A percentile compares a stretch with the other conserved stretches of the same genome.
phyloP scores from a whole-genome alignment of 805 yeast species.

The Candida peoriensis region DNA sequence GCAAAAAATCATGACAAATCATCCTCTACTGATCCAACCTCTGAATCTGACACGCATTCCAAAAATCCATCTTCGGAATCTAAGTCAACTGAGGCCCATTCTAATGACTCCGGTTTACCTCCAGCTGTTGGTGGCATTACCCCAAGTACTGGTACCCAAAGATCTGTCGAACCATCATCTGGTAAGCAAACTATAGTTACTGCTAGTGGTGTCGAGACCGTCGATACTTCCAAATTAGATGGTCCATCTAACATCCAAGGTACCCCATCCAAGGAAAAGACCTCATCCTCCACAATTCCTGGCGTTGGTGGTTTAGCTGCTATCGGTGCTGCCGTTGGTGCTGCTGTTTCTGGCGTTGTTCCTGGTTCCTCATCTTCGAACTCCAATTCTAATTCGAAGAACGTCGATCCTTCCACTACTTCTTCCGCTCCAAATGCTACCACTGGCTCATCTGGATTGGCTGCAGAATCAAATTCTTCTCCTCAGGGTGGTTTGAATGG shows the following conservation, averaged over 20 bases:
- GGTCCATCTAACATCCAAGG: background rate
- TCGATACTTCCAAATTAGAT: too few relatives aligned
- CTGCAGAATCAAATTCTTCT: conserved; percentile 1
- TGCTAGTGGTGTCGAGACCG: too few relatives aligned
- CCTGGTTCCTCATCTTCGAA: background rate
- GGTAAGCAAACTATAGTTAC: too few relatives aligned
- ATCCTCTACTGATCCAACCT: too few relatives aligned
- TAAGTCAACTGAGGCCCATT: too few relatives aligned
- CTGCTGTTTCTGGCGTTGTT: conserved; percentile 1
- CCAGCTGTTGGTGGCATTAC: too few relatives aligned
- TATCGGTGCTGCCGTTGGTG: conserved; percentile 1
- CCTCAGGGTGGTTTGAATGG: conserved; percentile 10
- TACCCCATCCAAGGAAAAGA: background rate
- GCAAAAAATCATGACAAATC: too few relatives aligned
- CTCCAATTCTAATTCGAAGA: background rate
- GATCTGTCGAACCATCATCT: too few relatives aligned
- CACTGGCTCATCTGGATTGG: background rate
- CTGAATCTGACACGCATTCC: too few relatives aligned
- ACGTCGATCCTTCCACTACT: background rate
- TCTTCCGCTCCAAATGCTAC: conserved; percentile 1
- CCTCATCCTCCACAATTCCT: conserved; percentile 7
- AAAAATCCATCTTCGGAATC: too few relatives aligned
- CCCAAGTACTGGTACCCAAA: too few relatives aligned
- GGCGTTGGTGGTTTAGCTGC: background rate
- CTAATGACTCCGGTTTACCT: too few relatives aligned